Evolutionary conservation across 768 basidiomycete species (phyloP).

Genomic region (Cystofilobasidium bisporidii): DNA sequence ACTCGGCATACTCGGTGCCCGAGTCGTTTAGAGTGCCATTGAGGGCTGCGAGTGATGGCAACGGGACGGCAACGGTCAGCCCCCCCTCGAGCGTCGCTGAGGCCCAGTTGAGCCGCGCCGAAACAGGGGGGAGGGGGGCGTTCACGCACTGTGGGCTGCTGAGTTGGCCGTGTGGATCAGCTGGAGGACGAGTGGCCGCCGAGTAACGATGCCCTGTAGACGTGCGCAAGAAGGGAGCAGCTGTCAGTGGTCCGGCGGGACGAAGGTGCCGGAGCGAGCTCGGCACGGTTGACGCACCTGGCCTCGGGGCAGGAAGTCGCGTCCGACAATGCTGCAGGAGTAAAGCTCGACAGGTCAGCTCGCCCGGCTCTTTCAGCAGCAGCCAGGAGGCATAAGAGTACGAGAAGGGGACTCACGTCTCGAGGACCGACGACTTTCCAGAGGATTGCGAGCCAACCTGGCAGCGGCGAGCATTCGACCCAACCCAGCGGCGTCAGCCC

Average conservation of each 20-base stretch:
- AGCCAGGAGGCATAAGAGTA: not conserved
- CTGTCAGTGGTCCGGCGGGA: not conserved
- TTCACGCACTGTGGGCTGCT: constrained; percentile 36
- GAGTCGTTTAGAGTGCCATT: constrained; percentile 31
- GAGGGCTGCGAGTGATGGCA: constrained; percentile 30
- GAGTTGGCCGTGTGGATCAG: constrained; percentile 78
- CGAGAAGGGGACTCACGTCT: constrained; percentile 57
- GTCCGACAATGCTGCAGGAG: constrained; percentile 70
- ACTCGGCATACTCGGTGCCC: constrained; percentile 82
- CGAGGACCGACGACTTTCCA: constrained; percentile 73
- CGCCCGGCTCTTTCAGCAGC: too few relatives aligned
- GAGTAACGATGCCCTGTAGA: constrained; percentile 79
- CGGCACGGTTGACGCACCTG: constrained; percentile 47
- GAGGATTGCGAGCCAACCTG: constrained; percentile 95
- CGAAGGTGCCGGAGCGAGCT: too few relatives aligned
- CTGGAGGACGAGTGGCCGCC: constrained; percentile 88
- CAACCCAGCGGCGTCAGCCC: not conserved
- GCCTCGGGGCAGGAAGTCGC: constrained; percentile 45
- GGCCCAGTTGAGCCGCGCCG: too few relatives aligned
- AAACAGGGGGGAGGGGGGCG: constrained; percentile 31
- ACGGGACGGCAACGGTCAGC: constrained; percentile 39
- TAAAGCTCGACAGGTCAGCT: not conserved
- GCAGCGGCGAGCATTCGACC: not conserved
- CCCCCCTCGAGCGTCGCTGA: constrained; percentile 22
- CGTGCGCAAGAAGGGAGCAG: not conserved